Conservation (phyloP, 1,284 basidiomycete species). For the Wolfiporia cocos region DNA sequence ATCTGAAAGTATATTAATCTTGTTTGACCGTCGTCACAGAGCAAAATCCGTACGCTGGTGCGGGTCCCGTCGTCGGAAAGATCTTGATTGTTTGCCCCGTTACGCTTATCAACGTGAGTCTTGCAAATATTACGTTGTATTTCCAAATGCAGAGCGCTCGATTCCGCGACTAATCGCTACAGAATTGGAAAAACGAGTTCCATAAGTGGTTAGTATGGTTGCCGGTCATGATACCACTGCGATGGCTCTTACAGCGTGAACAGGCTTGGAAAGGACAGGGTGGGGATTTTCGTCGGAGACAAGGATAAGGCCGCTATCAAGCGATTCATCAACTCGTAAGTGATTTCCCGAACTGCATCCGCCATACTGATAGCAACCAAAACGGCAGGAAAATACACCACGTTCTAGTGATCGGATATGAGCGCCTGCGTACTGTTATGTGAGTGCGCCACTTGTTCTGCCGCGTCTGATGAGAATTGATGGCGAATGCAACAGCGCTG, state of each 20-base stretch:
- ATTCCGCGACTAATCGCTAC: no score
- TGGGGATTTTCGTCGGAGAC: conserved; percentile 79
- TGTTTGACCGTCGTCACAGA: conserved; percentile 35
- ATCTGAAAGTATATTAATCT: neutral
- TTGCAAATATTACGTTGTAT: neutral
- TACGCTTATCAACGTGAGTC: conserved; percentile 73
- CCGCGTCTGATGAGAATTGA: neutral
- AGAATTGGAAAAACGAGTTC: conserved; percentile 98
- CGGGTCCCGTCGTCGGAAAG: conserved; percentile 61
- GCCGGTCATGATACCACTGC: no score
- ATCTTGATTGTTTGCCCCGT: conserved; percentile 94
- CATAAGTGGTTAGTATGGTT: conserved; percentile 75
- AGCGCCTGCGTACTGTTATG: conserved; percentile 82
- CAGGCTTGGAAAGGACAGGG: conserved; percentile 74
- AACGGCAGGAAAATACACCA: conserved; percentile 62
- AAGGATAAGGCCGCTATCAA: conserved; percentile 68
- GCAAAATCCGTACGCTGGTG: conserved; percentile 77
- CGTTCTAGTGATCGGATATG: conserved; percentile 94
- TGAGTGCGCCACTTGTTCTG: conserved; percentile 24
- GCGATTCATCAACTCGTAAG: conserved; percentile 71
- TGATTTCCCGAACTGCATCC: neutral
- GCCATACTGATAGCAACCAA: conserved; percentile 5
- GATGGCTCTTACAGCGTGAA: conserved; percentile 3
- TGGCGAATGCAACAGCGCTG: conserved; percentile 34
- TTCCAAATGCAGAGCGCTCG: no score